phyloP scores from a whole-genome alignment of 768 basidiomycete species.

The Mycena polygramma region DNA sequence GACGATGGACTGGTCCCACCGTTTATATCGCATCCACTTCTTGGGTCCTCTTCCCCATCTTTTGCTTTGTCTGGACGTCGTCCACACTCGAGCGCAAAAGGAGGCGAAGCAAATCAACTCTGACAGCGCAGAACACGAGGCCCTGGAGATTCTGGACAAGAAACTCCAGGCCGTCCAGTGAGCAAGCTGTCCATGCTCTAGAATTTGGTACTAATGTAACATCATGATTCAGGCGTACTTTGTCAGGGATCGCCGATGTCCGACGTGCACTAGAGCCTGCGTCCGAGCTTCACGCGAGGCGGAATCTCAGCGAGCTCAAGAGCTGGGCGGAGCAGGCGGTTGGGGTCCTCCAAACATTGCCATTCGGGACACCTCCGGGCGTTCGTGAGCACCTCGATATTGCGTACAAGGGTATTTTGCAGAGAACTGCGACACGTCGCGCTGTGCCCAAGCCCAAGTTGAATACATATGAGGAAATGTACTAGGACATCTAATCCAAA shows the following conservation, averaged over 20 bases:
- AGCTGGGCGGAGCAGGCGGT: slow-evolving; percentile 37
- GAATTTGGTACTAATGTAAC: neutral
- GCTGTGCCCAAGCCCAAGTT: slow-evolving; percentile 13
- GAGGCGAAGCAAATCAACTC: slow-evolving; percentile 47
- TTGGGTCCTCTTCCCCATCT: slow-evolving; percentile 56
- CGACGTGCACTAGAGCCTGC: slow-evolving; percentile 45
- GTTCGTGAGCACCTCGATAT: slow-evolving; percentile 10
- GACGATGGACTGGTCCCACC: slow-evolving; percentile 48
- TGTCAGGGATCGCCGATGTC: slow-evolving; percentile 41
- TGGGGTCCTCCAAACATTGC: slow-evolving; percentile 39
- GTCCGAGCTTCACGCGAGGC: slow-evolving; percentile 40
- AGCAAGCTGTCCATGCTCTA: slow-evolving; percentile 43
- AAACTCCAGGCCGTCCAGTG: slow-evolving; percentile 43
- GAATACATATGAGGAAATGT: slow-evolving; percentile 31
- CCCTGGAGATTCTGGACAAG: slow-evolving; percentile 48
- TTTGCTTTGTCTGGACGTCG: slow-evolving; percentile 55
- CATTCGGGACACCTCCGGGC: slow-evolving; percentile 26
- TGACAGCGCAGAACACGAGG: slow-evolving; percentile 44
- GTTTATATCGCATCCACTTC: slow-evolving; percentile 51
- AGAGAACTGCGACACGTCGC: slow-evolving; percentile 6
- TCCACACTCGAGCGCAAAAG: slow-evolving; percentile 40
- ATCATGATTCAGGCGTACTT: slow-evolving; percentile 41
- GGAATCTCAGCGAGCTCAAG: slow-evolving; percentile 42
- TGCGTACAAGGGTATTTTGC: slow-evolving; percentile 26
- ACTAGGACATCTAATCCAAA: slow-evolving; percentile 55